Base-by-base conservation (phyloP, 2,329 filamentous ascomycete genomes). In the Phaeoacremonium minimum region DNA sequence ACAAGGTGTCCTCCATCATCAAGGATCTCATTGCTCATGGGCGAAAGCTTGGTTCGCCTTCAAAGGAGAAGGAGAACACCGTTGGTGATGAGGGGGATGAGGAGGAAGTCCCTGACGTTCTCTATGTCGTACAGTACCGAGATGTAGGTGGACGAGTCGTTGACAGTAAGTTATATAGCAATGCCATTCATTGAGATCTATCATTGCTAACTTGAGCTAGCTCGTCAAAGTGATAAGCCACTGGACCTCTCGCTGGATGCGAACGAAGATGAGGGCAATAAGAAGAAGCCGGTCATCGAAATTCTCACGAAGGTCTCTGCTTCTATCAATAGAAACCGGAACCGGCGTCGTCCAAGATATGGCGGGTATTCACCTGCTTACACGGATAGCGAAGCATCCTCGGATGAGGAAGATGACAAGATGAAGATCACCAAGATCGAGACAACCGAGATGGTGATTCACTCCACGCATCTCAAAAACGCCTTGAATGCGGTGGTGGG, bases 401-500 rank as follows among this genome's bases (percentile, higher is more conserved):
- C n/a, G n/a, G 46, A 50, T 13, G 40, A 46, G 4, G 43, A 48
- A 9, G 49, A 47, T 13, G 35, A 44, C 12, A 46, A 55, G 16
- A 40, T 46, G 17, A 53, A 54, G 11, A 31, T 51, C 17, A 42
- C 51, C 19, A 53, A 56, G 14, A 44, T 55, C 7, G 53, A 58
- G 14, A 51, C 44, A 2, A 65, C 61, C 1, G 46, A 52, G 36
- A 71, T 73, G 65, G 33, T 60, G 4, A 65, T 73, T 30, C 56
- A 67, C 43, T 73, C 69, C 3, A 40, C 50, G 18, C 52, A 69
- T 38, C 58, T 77, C 18, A 60, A 67, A 44, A 63, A 69, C 32
- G 69, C 69, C 1, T 56, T 76, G 5, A 57, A 55, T 18, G 67
- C 70, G 11, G 61, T 73, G 5, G 60, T 75, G 6, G 56, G 53